phyloP scores from a whole-genome alignment of 208 protist species.

The Wallacemonas sp. region DNA sequence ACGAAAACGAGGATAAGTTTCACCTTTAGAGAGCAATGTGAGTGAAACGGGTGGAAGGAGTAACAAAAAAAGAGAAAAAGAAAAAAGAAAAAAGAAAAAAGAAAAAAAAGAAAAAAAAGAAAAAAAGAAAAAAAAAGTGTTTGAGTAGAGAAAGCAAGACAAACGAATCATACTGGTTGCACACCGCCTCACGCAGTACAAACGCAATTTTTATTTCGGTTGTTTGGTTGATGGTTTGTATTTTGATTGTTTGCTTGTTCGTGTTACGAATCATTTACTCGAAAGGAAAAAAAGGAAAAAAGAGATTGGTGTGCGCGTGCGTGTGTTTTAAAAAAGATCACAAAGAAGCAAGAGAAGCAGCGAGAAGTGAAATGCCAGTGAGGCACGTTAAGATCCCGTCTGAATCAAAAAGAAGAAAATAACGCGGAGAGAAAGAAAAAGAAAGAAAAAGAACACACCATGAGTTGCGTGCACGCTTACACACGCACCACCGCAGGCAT shows the following conservation, averaged over 20 bases:
- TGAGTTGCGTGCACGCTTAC: neutral
- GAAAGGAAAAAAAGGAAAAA: neutral
- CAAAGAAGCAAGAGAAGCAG: neutral
- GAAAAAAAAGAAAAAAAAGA: neutral
- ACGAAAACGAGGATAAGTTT: too few species aligned
- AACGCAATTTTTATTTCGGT: too few species aligned
- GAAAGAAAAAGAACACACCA: constrained; percentile 7
- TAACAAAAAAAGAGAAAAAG: constrained; percentile 17
- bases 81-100: constrained; percentile 17
- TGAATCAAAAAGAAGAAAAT: neutral
- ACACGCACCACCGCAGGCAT: too few species aligned
- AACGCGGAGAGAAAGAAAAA: constrained; percentile 11
- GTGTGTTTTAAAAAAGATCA: neutral
- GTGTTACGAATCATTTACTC: too few species aligned
- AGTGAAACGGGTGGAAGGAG: too few species aligned
- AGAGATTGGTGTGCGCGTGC: too few species aligned
- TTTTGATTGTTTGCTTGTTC: too few species aligned
- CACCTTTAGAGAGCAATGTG: too few species aligned
- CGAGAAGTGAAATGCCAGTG: too few species aligned
- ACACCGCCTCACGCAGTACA: neutral
- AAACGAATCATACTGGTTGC: neutral
- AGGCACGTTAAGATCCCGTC: neutral
- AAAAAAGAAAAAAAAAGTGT: constrained; percentile 3
- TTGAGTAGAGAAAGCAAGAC: neutral
- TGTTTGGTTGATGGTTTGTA: too few species aligned